Evolutionary conservation across 164 flowering plant genomes (phyloP), one percentile per base, ranked within the genome.

Genomic region (Vitis rotundifolia): DNA sequence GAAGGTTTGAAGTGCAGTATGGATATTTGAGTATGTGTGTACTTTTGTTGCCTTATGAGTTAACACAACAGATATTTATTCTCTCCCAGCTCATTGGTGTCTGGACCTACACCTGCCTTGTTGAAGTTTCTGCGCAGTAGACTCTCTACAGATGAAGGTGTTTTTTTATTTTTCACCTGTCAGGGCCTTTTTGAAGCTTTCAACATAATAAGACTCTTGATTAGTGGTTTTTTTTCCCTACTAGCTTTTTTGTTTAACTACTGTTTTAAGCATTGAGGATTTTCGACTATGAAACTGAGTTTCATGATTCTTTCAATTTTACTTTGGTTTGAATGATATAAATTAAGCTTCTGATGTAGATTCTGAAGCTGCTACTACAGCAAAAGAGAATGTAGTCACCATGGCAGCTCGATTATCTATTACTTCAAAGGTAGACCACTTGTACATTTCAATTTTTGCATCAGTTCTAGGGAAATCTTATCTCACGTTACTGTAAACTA

Each of bases 51-150:
- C 14, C 11, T 64, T 37, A 12, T 18, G 26, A 13, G 60, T 68
- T 69, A 37, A n/a, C 55, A 56, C 66, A 64, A 71, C 75, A 70
- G 70, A 59, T 67, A 8, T 71, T 70, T 61, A 52, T 76, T 54
- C 53, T 72, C 26, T 73, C 31, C 58, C 87, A 95, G 99, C 78
- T 82, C 98, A 48, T 73, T 95, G 81, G 93, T 95, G 60, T 73
- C 86, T 70, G 99, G 99, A 71, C 94, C 99, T 44, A 91, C 98
- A 50, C 73, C 89, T 64, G 77, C 92, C 56, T 80, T 95, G 74
- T 71, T 95, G 79, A 90, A 74, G 84, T 84, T 81, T 85, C 91
- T 95, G 61, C 86, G 89, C 68, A 90, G 97, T 77, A 86, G 93
- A 76, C 90, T 93, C 63, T 85, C 99, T 69, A 72, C 79, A 53